Percentiles rank a stretch among this genome's conserved stretches.
These are phyloP conservation scores for Flueggea neowawraea DNA, from an alignment of 441 rosid species.

Conservation along the genomic window DNA sequence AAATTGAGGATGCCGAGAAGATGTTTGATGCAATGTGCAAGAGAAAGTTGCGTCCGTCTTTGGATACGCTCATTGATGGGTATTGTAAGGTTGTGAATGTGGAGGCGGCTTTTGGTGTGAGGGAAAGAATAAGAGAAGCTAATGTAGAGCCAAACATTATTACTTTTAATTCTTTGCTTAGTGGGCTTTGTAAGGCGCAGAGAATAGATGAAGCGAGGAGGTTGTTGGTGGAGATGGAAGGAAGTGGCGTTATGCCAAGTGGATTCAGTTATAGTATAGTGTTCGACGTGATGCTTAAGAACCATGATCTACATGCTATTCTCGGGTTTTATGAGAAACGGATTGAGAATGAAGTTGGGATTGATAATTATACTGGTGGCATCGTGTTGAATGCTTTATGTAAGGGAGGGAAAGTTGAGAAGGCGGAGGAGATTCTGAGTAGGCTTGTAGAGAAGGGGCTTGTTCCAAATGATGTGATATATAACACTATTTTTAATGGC, in stretches of 20 bases:
- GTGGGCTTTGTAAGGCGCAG: slow-evolving; percentile 52
- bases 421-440: slow-evolving; percentile 55
- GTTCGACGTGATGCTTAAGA: slow-evolving; percentile 47
- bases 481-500: slow-evolving; percentile 58
- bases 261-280: slow-evolving; percentile 53
- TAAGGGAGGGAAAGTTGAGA: slow-evolving; percentile 49
- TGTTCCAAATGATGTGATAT: slow-evolving; percentile 44
- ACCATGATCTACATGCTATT: slow-evolving; percentile 35
- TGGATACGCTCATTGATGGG: slow-evolving; percentile 61
- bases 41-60: slow-evolving; percentile 34
- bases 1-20: slow-evolving; percentile 51
- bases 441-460: slow-evolving; percentile 43
- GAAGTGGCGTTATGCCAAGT: slow-evolving; percentile 57
- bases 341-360: slow-evolving; percentile 34
- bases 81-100: slow-evolving; percentile 58
- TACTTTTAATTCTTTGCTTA: slow-evolving; percentile 65
- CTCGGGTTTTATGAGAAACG: slow-evolving; percentile 41
- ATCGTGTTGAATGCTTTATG: slow-evolving; percentile 62
- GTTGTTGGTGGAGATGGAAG: slow-evolving; percentile 56
- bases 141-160: slow-evolving; percentile 53
- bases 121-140: slow-evolving; percentile 49
- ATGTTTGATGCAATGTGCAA: slow-evolving; percentile 62
- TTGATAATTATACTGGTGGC: slow-evolving; percentile 47
- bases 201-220: slow-evolving; percentile 56
- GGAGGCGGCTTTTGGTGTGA: slow-evolving; percentile 40